Conservation (phyloP, 164 flowering plant species). For the Chimonanthus praecox region DNA sequence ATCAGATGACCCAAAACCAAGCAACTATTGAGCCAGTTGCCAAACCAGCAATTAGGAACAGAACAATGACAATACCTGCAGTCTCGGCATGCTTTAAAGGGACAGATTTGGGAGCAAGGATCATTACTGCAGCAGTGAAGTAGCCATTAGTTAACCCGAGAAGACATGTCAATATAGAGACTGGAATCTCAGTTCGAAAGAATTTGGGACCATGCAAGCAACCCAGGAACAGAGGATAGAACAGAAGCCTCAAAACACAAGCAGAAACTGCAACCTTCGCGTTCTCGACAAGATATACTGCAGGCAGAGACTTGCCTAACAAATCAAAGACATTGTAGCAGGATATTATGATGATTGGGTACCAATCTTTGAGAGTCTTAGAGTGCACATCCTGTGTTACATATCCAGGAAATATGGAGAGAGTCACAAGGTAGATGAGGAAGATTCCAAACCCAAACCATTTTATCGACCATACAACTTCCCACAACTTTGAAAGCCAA, state of each 20-base stretch:
- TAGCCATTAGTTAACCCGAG: constrained; percentile 90
- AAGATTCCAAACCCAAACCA: constrained; percentile 68
- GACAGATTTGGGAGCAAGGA: constrained; percentile 80
- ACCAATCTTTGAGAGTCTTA: constrained; percentile 73
- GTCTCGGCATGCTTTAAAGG: constrained; percentile 73
- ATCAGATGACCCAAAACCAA: constrained; percentile 91
- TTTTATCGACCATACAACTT: constrained; percentile 55
- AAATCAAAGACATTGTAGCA: constrained; percentile 81
- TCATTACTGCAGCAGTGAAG: constrained; percentile 74
- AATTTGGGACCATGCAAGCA: constrained; percentile 91
- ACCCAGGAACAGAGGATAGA: constrained; percentile 70
- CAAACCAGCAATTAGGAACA: constrained; percentile 73
- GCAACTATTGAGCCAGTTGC: constrained; percentile 74
- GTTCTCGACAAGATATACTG: constrained; percentile 56
- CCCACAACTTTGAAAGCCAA: constrained; percentile 58
- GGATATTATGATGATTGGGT: constrained; percentile 70
- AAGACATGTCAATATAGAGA: constrained; percentile 68
- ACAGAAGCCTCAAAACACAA: constrained; percentile 52
- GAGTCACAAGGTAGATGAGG: constrained; percentile 62
- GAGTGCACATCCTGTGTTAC: constrained; percentile 93
- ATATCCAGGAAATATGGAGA: constrained; percentile 87
- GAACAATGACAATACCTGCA: constrained; percentile 71
- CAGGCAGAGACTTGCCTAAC: constrained; percentile 76
- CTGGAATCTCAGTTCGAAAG: constrained; percentile 81
- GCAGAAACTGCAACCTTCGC: constrained; percentile 61